Evolutionary conservation across 352 stramenopile genomes (phyloP), one percentile per base, ranked within the genome.

Genomic region (Pythium phragmitis): DNA sequence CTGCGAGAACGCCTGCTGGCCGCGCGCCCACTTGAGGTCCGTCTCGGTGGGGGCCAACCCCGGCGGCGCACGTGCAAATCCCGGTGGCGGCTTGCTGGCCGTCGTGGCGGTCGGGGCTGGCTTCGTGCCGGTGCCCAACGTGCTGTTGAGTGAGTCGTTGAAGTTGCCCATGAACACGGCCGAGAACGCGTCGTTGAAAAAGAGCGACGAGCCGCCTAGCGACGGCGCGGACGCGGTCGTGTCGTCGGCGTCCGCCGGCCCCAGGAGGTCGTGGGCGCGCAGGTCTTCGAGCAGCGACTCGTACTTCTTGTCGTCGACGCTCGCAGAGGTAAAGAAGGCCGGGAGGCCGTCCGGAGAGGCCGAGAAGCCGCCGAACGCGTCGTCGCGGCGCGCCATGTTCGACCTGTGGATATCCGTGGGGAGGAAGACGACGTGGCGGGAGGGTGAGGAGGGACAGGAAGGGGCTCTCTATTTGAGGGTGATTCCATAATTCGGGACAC

Each of bases 171-270:
- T 90, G 65, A 95, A 95, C 13, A 88, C 78, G 17, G 86, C 84
- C 13, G 86, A 92, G 61, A 95, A 91, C 19, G 83, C 80, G 60
- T 95, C 81, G 51, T 95, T 91, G 65, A 93, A 92, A 60, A 95
- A 91, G 30, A 95, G 73, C 56, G 85, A 85, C 57, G 76, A 89
- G 23, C 75, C 78, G n/a, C 70, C 68, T n/a, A 23, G 68, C 61
- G n/a, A 26, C 56, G 33, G 65, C 34, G 13, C 68, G 57, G 9
- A 57, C 50, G 60, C 53, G 65, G 54, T 45, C 78, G 33, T 51
- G 41, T 69, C 63, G 16, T 50, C 64, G 8, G 56, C 61, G 58
- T 91, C 83, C 23, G 88, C 71, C 11, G 86, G 85, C 2, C 85
- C 87, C 30, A 95, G 60, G 9, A 95, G 75, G 73, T 95, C 87